phyloP scores from a whole-genome alignment of 116 monocot genomes.

The Thalassia testudinum region DNA sequence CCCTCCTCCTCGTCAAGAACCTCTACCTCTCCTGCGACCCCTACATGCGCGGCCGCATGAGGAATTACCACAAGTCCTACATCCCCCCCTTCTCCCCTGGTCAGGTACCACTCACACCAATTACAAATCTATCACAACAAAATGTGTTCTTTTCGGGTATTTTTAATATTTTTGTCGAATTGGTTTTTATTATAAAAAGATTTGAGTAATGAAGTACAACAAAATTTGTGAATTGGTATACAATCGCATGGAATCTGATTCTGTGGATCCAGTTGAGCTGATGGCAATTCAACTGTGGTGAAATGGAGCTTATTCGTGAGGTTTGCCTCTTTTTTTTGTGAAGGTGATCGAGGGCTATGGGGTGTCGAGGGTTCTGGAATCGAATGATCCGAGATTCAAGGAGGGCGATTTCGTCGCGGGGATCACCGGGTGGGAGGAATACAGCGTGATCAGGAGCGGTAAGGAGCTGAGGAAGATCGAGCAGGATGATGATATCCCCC shows the following conservation, averaged over 20 bases:
- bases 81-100: too few relatives aligned
- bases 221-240: not conserved
- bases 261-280: not conserved
- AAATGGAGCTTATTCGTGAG: not conserved
- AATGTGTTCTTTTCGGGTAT: conserved; percentile 1
- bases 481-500: conserved; percentile 28
- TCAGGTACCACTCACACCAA: not conserved
- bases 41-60: too few relatives aligned
- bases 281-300: not conserved
- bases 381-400: too few relatives aligned
- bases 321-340: conserved; percentile 8
- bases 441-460: conserved; percentile 19
- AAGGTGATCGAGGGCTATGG: conserved; percentile 68
- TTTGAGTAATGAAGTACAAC: not conserved
- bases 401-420: too few relatives aligned
- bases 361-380: too few relatives aligned
- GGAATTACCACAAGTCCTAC: too few relatives aligned
- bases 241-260: not conserved
- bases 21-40: too few relatives aligned
- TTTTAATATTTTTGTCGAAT: not conserved
- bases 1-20: too few relatives aligned
- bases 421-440: too few relatives aligned
- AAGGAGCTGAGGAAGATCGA: conserved; percentile 43
- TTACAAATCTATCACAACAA: not conserved
- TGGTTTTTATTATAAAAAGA: too few relatives aligned